A percentile compares a stretch with the other conserved stretches of the same genome.
phyloP scores from a whole-genome alignment of 2,329 filamentous ascomycete species.

The Colletotrichum falcatum region DNA sequence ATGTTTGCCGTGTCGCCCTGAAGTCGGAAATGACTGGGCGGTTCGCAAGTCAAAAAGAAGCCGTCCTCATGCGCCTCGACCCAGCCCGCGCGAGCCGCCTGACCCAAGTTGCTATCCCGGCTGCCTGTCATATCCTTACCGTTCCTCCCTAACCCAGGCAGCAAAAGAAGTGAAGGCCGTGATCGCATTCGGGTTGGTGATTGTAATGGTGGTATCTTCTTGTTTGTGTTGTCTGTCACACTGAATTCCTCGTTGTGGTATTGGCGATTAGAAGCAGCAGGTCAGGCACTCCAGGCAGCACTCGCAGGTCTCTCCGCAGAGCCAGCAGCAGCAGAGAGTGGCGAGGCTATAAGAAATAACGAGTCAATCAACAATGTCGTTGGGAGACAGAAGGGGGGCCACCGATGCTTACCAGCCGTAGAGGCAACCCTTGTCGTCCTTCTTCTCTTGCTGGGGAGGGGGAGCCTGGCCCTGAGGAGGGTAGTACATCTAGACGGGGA shows the following conservation, averaged over 20 bases:
- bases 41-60: not conserved
- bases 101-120: not conserved
- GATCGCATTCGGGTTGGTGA: conserved; percentile 23
- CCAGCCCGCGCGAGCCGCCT: not conserved
- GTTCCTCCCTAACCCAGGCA: conserved; percentile 13
- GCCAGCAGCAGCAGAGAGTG: conserved; percentile 58
- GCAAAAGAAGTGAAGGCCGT: conserved; percentile 24
- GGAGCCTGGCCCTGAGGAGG: conserved; percentile 48
- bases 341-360: conserved; percentile 48
- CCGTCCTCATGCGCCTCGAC: not conserved
- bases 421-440: conserved; percentile 56
- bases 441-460: conserved; percentile 53
- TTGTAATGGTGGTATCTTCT: not conserved
- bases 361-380: not conserved
- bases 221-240: conserved; percentile 7
- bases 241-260: not conserved
- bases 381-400: not conserved
- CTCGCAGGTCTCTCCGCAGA: conserved; percentile 58
- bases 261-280: conserved; percentile 51
- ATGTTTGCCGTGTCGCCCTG: not conserved
- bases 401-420: conserved; percentile 51
- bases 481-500: conserved; percentile 43
- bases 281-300: conserved; percentile 57
- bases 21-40: not conserved
- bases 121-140: not conserved